Base-by-base conservation (phyloP, 192 early-diverging fungal species). In the Coemansia sp. region DNA sequence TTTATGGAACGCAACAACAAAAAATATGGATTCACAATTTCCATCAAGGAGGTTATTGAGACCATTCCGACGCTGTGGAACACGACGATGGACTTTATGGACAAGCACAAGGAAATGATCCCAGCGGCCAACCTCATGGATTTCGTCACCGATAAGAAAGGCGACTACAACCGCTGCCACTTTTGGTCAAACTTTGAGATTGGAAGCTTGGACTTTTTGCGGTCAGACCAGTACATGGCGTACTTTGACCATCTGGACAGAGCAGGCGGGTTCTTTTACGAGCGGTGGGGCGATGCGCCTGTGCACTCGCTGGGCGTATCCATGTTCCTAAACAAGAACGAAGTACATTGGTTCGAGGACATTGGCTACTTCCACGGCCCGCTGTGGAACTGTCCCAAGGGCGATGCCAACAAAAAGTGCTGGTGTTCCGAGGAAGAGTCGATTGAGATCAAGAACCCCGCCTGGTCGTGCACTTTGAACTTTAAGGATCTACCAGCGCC, bases 141-240 rank as follows among this genome's bases (percentile, higher is more conserved):
- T 2, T 90, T 82, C 66, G 74, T 89, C 24, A 83, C 75, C n/a
- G 74, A 88, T 56, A 72, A 82, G 17, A 69, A 83, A 23, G 72
- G 64, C 37, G 60, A 47, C 0, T 90, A 89, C 67, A 89, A 87
- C 27, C 58, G 67, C 27, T 91, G 90, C 64, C 88, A 91, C 51
- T 90, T 91, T 52, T 91, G 90, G 90, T 75, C 71, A 51, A 91
- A 91, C 59, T 91, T 91, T 73, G 90, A 91, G 69, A 91, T 91
- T 64, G 90, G 83, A 2, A 77, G 82, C 45, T 60, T 90, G 5
- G 76, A 88, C 51, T 77, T 89, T 7, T 84, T 86, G 41, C 41
- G 41, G 41, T 43, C 41, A 14, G 53, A 55, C 23, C 53, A 55
- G 53, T 55, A 55, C 29, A 24, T 55, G 53, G 53, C 53, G 29